Evolutionary conservation across 2,329 filamentous ascomycete species (phyloP).

Genomic region (Colletotrichum cordylinicola): DNA sequence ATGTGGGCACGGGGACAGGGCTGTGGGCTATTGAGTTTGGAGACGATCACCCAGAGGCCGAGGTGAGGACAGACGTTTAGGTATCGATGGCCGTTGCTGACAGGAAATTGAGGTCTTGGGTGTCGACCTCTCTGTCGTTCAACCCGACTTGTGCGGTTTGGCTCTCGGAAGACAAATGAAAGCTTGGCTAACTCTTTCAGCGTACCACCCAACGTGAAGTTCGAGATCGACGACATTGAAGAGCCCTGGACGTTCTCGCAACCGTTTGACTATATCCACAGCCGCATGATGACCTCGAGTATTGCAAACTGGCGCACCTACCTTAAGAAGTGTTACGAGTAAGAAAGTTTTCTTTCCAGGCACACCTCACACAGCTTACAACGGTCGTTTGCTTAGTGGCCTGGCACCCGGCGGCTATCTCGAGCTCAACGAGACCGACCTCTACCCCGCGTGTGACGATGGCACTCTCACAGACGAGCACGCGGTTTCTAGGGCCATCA

Average conservation of each 20-base stretch:
- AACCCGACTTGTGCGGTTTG: slow-evolving; percentile 29
- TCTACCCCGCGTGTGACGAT: slow-evolving; percentile 32
- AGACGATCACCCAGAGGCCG: slow-evolving; percentile 25
- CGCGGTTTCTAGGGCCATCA: slow-evolving; percentile 15
- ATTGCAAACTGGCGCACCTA: slow-evolving; percentile 28
- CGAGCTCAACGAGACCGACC: slow-evolving; percentile 42
- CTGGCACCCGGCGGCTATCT: slow-evolving; percentile 37
- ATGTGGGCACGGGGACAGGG: slow-evolving; percentile 35
- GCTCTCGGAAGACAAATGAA: background rate
- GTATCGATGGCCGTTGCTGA: too few species aligned
- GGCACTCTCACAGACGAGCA: slow-evolving; percentile 32
- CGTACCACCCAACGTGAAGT: slow-evolving; percentile 43
- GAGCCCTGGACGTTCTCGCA: slow-evolving; percentile 33
- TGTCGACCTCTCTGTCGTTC: slow-evolving; percentile 36
- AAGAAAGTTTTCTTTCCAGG: background rate
- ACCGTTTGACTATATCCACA: slow-evolving; percentile 38
- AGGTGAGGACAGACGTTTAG: too few species aligned
- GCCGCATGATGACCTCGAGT: slow-evolving; percentile 32
- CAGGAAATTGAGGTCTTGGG: slow-evolving; percentile 18
- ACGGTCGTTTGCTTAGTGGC: background rate
- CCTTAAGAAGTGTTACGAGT: slow-evolving; percentile 24
- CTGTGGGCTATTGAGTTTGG: slow-evolving; percentile 37
- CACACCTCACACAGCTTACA: too few species aligned
- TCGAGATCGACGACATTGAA: slow-evolving; percentile 43
- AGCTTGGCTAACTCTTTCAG: background rate